Conservation (phyloP, 495 filamentous ascomycete species). For the Xylaria intraflava region DNA sequence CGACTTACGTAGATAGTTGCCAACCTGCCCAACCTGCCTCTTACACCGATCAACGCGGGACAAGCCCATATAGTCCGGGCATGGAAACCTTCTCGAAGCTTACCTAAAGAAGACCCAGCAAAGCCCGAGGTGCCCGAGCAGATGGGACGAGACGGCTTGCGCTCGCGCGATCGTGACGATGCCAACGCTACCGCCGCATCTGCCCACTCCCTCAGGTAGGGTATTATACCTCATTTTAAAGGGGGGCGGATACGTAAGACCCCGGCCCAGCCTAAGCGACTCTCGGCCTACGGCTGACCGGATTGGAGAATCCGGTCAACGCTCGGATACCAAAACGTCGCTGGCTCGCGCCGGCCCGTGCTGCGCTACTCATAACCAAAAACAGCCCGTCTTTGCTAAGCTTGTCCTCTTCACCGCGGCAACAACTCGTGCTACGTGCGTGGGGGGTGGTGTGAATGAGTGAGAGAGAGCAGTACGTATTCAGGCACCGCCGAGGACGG, state of each 20-base stretch:
- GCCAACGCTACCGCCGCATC: background rate
- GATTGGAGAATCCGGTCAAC: constrained; percentile 2
- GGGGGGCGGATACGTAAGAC: background rate
- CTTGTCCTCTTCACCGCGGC: no score
- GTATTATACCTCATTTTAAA: background rate
- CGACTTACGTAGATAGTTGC: no score
- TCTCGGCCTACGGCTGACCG: constrained; percentile 7
- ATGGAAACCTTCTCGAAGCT: background rate
- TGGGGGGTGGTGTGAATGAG: no score
- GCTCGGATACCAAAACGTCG: constrained; percentile 6
- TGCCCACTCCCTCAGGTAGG: no score
- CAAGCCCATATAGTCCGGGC: background rate
- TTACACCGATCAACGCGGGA: no score
- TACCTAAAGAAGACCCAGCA: background rate
- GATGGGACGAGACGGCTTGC: background rate
- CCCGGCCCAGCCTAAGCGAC: background rate
- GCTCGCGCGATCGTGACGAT: background rate
- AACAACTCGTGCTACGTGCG: no score
- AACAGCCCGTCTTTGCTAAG: no score
- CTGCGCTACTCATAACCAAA: no score
- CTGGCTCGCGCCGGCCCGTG: background rate
- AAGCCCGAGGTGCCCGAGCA: background rate
- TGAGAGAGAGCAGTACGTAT: no score
- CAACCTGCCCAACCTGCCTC: no score
- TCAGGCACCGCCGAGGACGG: no score